Conservation (phyloP, 805 yeast genomes). For the Jamesozyma piceae region DNA sequence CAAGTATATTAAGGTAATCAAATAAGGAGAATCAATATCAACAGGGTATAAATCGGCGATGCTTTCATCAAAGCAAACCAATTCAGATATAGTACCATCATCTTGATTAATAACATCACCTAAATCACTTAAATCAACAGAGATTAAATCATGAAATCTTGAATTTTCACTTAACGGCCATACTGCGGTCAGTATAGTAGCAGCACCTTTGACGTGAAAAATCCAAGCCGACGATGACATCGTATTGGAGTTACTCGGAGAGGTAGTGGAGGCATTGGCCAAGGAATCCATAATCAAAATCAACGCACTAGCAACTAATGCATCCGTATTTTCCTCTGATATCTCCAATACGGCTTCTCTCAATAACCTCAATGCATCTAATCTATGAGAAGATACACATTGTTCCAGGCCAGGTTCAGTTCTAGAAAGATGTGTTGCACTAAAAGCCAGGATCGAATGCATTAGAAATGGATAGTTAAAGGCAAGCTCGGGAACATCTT, state of each 20-base stretch:
- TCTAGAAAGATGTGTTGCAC: constrained; percentile 83
- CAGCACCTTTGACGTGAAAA: constrained; percentile 94
- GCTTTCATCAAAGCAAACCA: constrained; percentile 78
- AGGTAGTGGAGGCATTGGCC: constrained; percentile 68
- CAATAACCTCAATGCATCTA: constrained; percentile 72
- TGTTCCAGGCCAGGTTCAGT: constrained; percentile 68
- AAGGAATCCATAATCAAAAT: constrained; percentile 85
- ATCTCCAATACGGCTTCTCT: constrained; percentile 82
- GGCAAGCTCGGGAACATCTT: constrained; percentile 80
- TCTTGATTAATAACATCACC: constrained; percentile 47
- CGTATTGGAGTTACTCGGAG: constrained; percentile 25
- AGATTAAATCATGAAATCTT: constrained; percentile 56
- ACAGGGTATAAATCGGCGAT: constrained; percentile 84
- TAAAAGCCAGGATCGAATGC: constrained; percentile 85
- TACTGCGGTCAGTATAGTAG: constrained; percentile 87
- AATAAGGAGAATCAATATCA: constrained; percentile 71
- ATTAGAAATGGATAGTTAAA: constrained; percentile 81
- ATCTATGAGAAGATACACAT: constrained; percentile 75
- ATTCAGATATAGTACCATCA: constrained; percentile 40
- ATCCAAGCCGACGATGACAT: constrained; percentile 95
- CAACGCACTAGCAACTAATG: constrained; percentile 84
- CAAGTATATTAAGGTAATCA: constrained; percentile 74
- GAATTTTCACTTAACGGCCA: constrained; percentile 78
- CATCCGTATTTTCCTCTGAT: constrained; percentile 79
- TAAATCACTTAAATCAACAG: constrained; percentile 83